These are phyloP conservation scores for Colletotrichum scovillei DNA, from an alignment of 2,329 filamentous ascomycete species.

Conservation along the genomic window DNA sequence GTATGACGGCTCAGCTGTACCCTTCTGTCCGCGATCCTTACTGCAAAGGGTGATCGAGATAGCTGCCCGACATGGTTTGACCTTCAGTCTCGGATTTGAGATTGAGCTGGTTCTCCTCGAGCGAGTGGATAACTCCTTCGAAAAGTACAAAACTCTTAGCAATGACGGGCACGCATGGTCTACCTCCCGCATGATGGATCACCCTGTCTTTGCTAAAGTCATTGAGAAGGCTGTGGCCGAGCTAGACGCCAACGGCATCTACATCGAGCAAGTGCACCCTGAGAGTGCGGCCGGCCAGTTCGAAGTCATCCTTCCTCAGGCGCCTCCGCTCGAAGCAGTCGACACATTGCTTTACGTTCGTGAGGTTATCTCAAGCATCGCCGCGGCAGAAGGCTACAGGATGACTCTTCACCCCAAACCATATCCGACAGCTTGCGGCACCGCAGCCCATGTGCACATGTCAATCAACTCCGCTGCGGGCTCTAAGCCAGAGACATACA, in stretches of 20 bases:
- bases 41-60: conserved; percentile 65
- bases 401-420: conserved; percentile 83
- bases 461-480: conserved; percentile 66
- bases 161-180: conserved; percentile 78
- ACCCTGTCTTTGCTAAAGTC: conserved; percentile 65
- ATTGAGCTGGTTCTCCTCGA: conserved; percentile 81
- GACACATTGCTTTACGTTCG: conserved; percentile 78
- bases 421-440: conserved; percentile 67
- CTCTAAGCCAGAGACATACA: conserved; percentile 58
- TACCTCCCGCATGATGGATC: conserved; percentile 71
- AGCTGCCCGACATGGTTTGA: conserved; percentile 63
- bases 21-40: conserved; percentile 73
- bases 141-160: conserved; percentile 57
- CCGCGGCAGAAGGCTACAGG: conserved; percentile 69
- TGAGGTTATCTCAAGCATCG: conserved; percentile 74
- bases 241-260: conserved; percentile 71
- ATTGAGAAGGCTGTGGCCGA: conserved; percentile 73
- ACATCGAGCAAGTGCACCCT: conserved; percentile 79
- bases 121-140: conserved; percentile 46
- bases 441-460: conserved; percentile 76
- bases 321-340: conserved; percentile 73
- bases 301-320: conserved; percentile 77
- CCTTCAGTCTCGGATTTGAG: conserved; percentile 81
- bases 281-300: conserved; percentile 82
- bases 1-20: conserved; percentile 60